These are phyloP conservation scores for Ceratobasidium sp. DNA, from an alignment of 1,284 basidiomycete genomes.

Conservation along the genomic window DNA sequence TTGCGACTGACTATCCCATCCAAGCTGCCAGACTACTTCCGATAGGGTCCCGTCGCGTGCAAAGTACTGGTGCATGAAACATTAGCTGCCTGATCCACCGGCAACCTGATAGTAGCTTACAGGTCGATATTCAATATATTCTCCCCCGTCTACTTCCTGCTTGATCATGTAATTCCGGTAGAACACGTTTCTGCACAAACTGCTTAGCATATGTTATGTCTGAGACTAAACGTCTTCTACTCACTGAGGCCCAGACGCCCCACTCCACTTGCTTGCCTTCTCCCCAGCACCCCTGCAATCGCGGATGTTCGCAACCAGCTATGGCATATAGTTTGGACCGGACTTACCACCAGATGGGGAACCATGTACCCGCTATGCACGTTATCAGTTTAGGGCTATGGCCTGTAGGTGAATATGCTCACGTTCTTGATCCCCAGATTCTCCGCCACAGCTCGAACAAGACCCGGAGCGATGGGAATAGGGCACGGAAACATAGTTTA, in stretches of 20 bases:
- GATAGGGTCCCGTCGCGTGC: conserved; percentile 40
- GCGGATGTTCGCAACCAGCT: background rate
- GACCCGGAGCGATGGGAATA: conserved; percentile 40
- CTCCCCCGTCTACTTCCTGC: conserved; percentile 31
- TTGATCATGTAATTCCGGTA: conserved; percentile 43
- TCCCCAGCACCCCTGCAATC: conserved; percentile 32
- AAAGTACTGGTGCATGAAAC: conserved; percentile 29
- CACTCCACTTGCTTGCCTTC: conserved; percentile 43
- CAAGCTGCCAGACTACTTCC: conserved; percentile 33
- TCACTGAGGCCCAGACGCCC: conserved; percentile 39
- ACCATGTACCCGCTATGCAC: conserved; percentile 23
- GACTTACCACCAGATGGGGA: conserved; percentile 41
- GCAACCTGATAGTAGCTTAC: conserved; percentile 9
- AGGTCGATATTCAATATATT: conserved; percentile 37
- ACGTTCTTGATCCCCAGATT: conserved; percentile 39
- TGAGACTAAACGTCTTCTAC: background rate
- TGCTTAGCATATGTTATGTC: background rate
- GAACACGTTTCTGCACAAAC: conserved; percentile 24
- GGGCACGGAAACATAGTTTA: conserved; percentile 37
- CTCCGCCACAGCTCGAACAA: conserved; percentile 30
- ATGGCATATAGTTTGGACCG: background rate
- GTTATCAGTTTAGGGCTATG: background rate
- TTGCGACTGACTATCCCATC: conserved; percentile 39
- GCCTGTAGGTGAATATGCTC: background rate
- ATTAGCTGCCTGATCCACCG: background rate